Percentiles rank a stretch among this genome's conserved stretches.
phyloP scores from a whole-genome alignment of 192 early-diverging fungal species.

The Paraglomus occultum region DNA sequence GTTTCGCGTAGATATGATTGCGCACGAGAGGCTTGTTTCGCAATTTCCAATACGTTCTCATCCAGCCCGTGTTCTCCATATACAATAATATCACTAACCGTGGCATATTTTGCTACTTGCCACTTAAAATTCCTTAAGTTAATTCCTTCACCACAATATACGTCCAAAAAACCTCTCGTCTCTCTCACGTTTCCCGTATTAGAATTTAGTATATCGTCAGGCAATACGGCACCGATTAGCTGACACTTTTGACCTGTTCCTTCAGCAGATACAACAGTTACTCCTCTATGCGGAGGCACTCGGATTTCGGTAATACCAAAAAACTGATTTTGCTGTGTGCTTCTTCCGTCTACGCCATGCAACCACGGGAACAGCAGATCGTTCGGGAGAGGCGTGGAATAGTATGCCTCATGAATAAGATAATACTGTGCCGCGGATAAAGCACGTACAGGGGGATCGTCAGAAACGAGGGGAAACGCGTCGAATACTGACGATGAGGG shows the following conservation, averaged over 20 bases:
- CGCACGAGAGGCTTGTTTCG: conserved; percentile 41
- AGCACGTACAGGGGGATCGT: conserved; percentile 37
- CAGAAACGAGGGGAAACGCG: conserved; percentile 31
- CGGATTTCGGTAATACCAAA: conserved; percentile 45
- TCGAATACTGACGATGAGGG: conserved; percentile 14
- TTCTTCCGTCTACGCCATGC: conserved; percentile 55
- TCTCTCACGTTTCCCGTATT: background rate
- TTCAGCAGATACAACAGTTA: conserved; percentile 40
- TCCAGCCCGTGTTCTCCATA: conserved; percentile 42
- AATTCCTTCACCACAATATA: conserved; percentile 42
- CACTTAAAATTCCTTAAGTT: conserved; percentile 57
- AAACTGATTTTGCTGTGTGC: conserved; percentile 49
- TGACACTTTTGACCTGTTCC: conserved; percentile 33
- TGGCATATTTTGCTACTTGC: conserved; percentile 49
- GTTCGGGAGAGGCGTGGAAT: conserved; percentile 46
- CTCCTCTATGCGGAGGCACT: conserved; percentile 39
- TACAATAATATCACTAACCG: conserved; percentile 48
- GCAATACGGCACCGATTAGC: conserved; percentile 50
- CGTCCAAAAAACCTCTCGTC: conserved; percentile 28
- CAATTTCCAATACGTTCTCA: conserved; percentile 34
- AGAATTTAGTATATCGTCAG: conserved; percentile 45
- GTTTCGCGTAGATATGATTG: conserved; percentile 37
- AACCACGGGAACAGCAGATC: conserved; percentile 60
- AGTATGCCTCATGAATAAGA: conserved; percentile 41
- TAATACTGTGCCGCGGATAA: conserved; percentile 43